Conservation (phyloP, 208 protist species). For the Wallacemonas sp. region DNA sequence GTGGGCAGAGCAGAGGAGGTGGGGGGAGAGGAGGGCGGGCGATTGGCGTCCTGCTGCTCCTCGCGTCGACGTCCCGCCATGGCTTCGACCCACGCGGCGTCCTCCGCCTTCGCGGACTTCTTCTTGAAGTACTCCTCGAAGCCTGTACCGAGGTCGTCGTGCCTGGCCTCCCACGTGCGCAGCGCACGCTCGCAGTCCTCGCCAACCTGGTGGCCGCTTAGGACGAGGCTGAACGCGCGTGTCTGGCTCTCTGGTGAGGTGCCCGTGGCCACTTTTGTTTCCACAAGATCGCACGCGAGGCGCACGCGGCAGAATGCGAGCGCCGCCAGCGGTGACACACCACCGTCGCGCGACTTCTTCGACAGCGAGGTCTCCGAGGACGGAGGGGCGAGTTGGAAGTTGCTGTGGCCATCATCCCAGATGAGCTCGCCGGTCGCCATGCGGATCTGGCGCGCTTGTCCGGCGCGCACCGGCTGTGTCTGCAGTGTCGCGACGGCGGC, state of each 20-base stretch:
- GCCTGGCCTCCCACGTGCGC: neutral
- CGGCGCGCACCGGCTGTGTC: neutral
- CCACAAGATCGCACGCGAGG: conserved; percentile 18
- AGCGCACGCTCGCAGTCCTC: neutral
- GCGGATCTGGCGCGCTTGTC: conserved; percentile 3
- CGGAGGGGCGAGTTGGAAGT: conserved; percentile 27
- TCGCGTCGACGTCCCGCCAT: neutral
- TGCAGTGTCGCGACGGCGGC: neutral
- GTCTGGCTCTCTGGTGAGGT: no score
- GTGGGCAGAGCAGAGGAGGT: no score
- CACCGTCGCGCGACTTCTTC: neutral
- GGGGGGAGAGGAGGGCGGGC: no score
- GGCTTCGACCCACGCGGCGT: neutral
- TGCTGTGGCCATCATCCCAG: conserved; percentile 57
- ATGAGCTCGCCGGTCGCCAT: conserved; percentile 48
- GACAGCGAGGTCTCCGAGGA: conserved; percentile 4
- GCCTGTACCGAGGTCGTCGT: conserved; percentile 7
- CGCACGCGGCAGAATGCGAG: conserved; percentile 20
- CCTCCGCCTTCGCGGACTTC: neutral
- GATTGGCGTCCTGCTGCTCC: neutral
- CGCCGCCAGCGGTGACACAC: neutral
- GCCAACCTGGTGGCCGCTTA: neutral
- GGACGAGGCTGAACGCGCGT: conserved; percentile 8
- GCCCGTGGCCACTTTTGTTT: neutral
- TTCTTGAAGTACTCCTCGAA: neutral